These are phyloP conservation scores for Madurella mycetomatis DNA, from an alignment of 2,329 filamentous ascomycete genomes.

Conservation along the genomic window DNA sequence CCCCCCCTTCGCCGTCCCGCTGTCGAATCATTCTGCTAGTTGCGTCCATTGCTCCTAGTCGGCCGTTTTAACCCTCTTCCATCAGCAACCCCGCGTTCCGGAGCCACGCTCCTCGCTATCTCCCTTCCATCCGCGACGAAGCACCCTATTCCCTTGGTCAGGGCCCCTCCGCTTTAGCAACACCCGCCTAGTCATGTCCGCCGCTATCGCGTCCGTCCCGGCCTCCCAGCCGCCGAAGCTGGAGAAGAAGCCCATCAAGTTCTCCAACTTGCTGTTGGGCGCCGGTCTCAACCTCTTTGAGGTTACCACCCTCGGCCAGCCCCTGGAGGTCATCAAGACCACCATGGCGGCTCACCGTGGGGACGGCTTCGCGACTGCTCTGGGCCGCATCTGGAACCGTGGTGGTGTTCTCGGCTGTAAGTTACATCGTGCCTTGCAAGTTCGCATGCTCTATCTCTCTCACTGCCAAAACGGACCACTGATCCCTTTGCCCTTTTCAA, in stretches of 20 bases:
- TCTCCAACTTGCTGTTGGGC: slow-evolving; percentile 95
- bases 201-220: slow-evolving; percentile 49
- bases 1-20: slow-evolving; percentile 2
- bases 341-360: slow-evolving; percentile 97
- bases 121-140: slow-evolving; percentile 60
- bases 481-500: slow-evolving; percentile 17
- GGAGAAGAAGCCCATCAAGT: slow-evolving; percentile 99
- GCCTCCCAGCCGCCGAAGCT: slow-evolving; percentile 51
- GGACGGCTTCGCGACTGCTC: slow-evolving; percentile 77
- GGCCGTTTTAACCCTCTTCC: not conserved
- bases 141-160: slow-evolving; percentile 97
- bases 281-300: slow-evolving; percentile 96
- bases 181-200: slow-evolving; percentile 59
- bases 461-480: slow-evolving; percentile 19
- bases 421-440: slow-evolving; percentile 35
- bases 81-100: slow-evolving; percentile 1
- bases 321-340: slow-evolving; percentile 97
- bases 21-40: not conserved
- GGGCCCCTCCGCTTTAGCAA: slow-evolving; percentile 61
- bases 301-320: slow-evolving; percentile 65
- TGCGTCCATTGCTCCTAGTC: not conserved
- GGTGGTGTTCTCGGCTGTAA: slow-evolving; percentile 92
- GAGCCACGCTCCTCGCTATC: slow-evolving; percentile 19
- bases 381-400: slow-evolving; percentile 85
- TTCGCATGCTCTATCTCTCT: not conserved